Base-by-base conservation (phyloP, 1,284 basidiomycete species). In the Puccinia brachypodii region DNA sequence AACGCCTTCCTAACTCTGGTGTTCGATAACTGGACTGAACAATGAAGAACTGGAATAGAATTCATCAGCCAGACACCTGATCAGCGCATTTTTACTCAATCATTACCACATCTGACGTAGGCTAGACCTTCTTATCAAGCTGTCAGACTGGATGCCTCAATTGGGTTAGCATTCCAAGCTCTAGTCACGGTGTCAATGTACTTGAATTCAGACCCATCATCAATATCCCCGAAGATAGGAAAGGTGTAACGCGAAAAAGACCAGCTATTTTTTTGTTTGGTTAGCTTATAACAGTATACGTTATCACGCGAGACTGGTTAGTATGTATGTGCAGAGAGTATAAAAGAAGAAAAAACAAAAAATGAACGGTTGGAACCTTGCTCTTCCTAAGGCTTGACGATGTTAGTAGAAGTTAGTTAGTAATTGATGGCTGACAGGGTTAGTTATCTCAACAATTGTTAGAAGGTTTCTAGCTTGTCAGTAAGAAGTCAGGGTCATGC, bases 401-500 rank as follows among this genome's bases (percentile, higher is more conserved):
- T 76, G 60, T 25, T 42, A 47, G 38, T 40, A 69, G 33, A 28
- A 44, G 58, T n/a, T n/a, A n/a, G 60, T 76, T 42, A 64, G 74
- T 66, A 47, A 56, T 64, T 64, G n/a, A n/a, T 36, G 64, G 58
- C 28, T 64, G 42, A 76, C 40, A 64, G 74, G 44, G 74, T 22
- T 33, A 64, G 60, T 42, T 64, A 64, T 38, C 47, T 76, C 74
- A 76, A 64, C 38, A 64, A 64, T 40, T 60, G 7, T n/a, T n/a
- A n/a, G n/a, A 53, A 75, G 42, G 73, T 40, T 31, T 75, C 4
- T 75, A 60, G 44, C 47, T 56, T n/a, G 74, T 76, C 74, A 76
- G 74, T 76, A n/a, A n/a, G 25, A 76, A 73, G 53, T 60, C 36
- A 75, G 38, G 74, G 56, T 40, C 74, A 66, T 64, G 56, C n/a